Base-by-base conservation (phyloP, 2,329 filamentous ascomycete species). In the Dendryphion nanum region DNA sequence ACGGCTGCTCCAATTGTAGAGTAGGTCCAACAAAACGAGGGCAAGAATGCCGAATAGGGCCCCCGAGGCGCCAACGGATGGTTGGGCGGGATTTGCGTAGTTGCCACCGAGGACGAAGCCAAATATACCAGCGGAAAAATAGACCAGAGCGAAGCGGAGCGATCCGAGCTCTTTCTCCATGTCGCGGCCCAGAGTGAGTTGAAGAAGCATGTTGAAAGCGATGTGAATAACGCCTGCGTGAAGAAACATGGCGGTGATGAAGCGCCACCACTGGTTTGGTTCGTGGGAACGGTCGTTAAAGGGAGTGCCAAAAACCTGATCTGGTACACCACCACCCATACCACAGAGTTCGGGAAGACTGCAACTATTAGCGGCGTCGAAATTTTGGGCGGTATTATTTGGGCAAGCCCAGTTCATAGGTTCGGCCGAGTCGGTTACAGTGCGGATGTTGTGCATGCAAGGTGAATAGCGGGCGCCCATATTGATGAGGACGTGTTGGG, bases 241-340 rank as follows among this genome's bases (percentile, higher is more conserved):
- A 55, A 98, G 73, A 70, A 98, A 98, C 45, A 98, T 96, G 26
- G 93, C 91, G 2, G 85, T 72, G 59, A 98, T 96, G 71, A 98
- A 97, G 44, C 93, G 86, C 69, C 80, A 98, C 93, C 93, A 98
- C 65, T 98, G 93, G 61, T 97, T 83, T 1, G 93, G 93, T 44
- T 80, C 76, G 2, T 84, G 72, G 1, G 81, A 70, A 7, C 64
- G 62, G 42, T 83, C 74, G 51, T 81, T 76, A 35, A 77, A 59
- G 30, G 69, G 64, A 29, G 72, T 70, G 18, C 62, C 61, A 14
- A 63, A 52, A 2, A 72, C 59, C 6, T 86, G 85, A 47, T 89
- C 79, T 0, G 82, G 83, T 5, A 89, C 82, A 42, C 85, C 85
- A 37, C 74, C 74, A 40, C 76, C 76, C 56, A 96, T 93, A 18